Base-by-base conservation (phyloP, 2,329 filamentous ascomycete genomes). In the Bipolaris oryzae region DNA sequence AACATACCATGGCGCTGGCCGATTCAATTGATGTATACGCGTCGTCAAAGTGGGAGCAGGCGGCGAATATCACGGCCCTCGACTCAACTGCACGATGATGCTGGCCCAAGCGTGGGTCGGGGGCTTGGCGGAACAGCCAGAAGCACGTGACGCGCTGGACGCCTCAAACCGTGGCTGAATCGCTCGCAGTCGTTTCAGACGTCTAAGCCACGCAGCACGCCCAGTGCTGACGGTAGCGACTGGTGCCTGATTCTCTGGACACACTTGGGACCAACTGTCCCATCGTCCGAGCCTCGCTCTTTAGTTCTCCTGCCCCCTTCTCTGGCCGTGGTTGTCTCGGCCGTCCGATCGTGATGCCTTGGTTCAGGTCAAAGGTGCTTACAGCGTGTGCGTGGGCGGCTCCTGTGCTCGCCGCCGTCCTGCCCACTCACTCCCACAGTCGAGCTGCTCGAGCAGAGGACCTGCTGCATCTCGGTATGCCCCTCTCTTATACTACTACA, bases 361-460 rank as follows among this genome's bases (percentile, higher is more conserved):
- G 69, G 50, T 69, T 73, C 61, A 73, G 66, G 55, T 66, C 64
- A 23, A 75, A 71, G 62, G 31, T 71, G 33, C 58, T 75, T 58
- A 68, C 69, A 37, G 72, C 67, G 28, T 68, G 60, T 50, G 68
- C 68, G 31, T 73, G 67, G 64, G 66, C 58, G 38, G 53, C 64
- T 18, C 69, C 74, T 28, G 69, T 66, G 37, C 55, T 74, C 50
- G 60, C 71, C 51, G 71, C 70, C 44, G 73, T 65, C 33, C 60
- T 74, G 44, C 64, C 61, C 46, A n/a, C n/a, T n/a, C 57, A 55
- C 41, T 59, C 56, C 38, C 57, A 53, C 9, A 23, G 35, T 34
- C 55, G 63, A 11, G 54, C 64, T 47, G 53, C 59, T 55, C 63
- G 60, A 55, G 53, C 62, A 41, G 60, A 58, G 25, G 63, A 62